Conservation (phyloP, 805 yeast species). For the Candida rishiriensis region DNA sequence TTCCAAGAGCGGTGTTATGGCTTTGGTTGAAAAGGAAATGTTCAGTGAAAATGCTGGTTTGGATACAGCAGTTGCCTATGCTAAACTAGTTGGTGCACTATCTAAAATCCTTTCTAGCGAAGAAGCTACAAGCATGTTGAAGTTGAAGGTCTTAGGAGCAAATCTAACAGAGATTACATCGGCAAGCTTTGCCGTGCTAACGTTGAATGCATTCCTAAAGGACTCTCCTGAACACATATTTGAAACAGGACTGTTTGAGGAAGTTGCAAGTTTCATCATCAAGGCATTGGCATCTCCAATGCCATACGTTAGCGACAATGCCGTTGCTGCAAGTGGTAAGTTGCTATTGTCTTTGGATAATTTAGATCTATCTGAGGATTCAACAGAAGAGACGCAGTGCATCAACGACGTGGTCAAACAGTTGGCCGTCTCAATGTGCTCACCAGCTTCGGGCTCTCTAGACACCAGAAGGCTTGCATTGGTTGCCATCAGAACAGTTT, state of each 20-base stretch:
- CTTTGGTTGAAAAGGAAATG: conserved; percentile 71
- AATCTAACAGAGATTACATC: conserved; percentile 35
- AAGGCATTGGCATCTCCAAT: conserved; percentile 38
- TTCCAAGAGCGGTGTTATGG: conserved; percentile 63
- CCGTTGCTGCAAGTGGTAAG: conserved; percentile 79
- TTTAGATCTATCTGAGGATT: conserved; percentile 29
- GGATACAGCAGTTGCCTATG: conserved; percentile 73
- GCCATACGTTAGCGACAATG: conserved; percentile 66
- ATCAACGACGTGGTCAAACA: conserved; percentile 42
- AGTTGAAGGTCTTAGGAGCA: conserved; percentile 51
- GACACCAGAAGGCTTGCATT: conserved; percentile 80
- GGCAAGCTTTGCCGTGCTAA: conserved; percentile 60
- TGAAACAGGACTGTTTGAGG: conserved; percentile 44
- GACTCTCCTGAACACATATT: conserved; percentile 69
- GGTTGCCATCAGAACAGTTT: conserved; percentile 70
- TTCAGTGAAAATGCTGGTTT: conserved; percentile 30
- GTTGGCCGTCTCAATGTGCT: conserved; percentile 43
- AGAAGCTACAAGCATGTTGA: conserved; percentile 59
- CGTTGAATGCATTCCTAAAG: conserved; percentile 74
- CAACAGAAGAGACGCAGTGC: conserved; percentile 29
- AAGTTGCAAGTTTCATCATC: conserved; percentile 46
- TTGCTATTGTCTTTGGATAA: conserved; percentile 49
- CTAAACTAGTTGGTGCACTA: conserved; percentile 72
- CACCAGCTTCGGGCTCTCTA: conserved; percentile 55
- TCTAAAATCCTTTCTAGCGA: conserved; percentile 60